phyloP scores from a whole-genome alignment of 2,329 filamentous ascomycete genomes.

The Fusarium devonianum region DNA sequence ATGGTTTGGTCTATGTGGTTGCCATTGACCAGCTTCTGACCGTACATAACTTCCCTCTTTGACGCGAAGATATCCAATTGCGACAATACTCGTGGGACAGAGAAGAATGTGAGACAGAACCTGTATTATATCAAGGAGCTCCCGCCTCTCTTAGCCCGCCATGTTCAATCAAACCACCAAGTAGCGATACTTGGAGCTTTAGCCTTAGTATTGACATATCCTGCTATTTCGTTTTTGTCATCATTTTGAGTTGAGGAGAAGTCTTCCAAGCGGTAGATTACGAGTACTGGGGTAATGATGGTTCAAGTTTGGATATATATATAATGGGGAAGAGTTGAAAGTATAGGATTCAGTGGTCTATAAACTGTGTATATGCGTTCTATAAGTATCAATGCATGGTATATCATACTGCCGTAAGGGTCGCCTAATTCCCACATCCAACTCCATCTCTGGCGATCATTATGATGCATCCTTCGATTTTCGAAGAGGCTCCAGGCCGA shows the following conservation, averaged over 20 bases:
- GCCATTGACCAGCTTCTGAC: constrained; percentile 81
- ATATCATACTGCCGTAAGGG: neutral
- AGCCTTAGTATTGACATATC: constrained; percentile 48
- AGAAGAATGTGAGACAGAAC: constrained; percentile 72
- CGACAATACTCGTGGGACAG: constrained; percentile 69
- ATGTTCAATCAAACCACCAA: constrained; percentile 74
- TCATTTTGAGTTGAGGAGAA: constrained; percentile 65
- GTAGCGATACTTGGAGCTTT: constrained; percentile 52
- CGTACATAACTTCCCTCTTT: too few relatives aligned
- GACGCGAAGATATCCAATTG: constrained; percentile 66
- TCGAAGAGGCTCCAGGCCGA: constrained; percentile 60
- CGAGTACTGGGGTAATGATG: neutral
- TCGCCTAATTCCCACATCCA: neutral
- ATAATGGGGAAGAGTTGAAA: neutral
- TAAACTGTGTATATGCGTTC: constrained; percentile 5
- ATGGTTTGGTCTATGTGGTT: constrained; percentile 69
- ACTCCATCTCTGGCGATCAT: neutral
- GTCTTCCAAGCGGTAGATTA: constrained; percentile 53
- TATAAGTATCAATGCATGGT: neutral
- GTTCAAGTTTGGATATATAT: neutral
- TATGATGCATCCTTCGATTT: constrained; percentile 36
- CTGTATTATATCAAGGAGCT: constrained; percentile 72
- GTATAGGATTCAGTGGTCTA: neutral
- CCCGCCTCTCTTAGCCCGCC: constrained; percentile 62
- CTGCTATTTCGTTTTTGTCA: constrained; percentile 49